phyloP scores from a whole-genome alignment of 768 basidiomycete species.

The Boletus reticuloceps region DNA sequence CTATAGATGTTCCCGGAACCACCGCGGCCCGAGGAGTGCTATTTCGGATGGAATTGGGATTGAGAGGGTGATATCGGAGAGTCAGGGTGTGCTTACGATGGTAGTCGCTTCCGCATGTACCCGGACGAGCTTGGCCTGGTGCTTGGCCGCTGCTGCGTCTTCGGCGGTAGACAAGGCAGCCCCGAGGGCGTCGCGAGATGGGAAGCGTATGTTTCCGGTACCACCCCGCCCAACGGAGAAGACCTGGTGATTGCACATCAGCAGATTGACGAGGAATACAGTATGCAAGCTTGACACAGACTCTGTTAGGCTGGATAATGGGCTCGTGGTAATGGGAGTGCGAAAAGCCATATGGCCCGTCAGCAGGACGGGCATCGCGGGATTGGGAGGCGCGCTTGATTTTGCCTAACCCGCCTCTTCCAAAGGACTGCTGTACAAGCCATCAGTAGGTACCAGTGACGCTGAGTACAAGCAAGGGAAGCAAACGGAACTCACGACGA shows the following conservation, averaged over 20 bases:
- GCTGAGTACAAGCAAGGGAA: not conserved
- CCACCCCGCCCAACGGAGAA: slow-evolving; percentile 79
- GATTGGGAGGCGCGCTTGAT: slow-evolving; percentile 51
- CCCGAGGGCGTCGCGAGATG: slow-evolving; percentile 43
- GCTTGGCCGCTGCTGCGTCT: slow-evolving; percentile 20
- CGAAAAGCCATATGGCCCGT: slow-evolving; percentile 52
- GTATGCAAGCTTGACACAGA: slow-evolving; percentile 16
- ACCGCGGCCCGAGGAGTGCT: slow-evolving; percentile 65
- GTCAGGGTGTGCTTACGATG: slow-evolving; percentile 32
- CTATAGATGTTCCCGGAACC: slow-evolving; percentile 59
- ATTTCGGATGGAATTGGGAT: not conserved
- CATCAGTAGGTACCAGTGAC: no score
- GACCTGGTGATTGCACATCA: slow-evolving; percentile 2
- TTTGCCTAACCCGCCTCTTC: slow-evolving; percentile 70
- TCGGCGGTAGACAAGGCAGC: slow-evolving; percentile 38
- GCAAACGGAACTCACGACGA: slow-evolving; percentile 39
- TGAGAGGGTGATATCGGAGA: not conserved
- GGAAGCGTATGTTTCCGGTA: slow-evolving; percentile 80
- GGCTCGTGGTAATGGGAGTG: slow-evolving; percentile 61
- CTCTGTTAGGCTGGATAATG: slow-evolving; percentile 35
- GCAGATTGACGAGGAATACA: not conserved
- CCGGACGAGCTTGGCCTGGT: slow-evolving; percentile 22
- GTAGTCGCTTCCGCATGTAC: slow-evolving; percentile 28
- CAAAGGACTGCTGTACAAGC: slow-evolving; percentile 47
- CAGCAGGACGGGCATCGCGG: slow-evolving; percentile 39